Evolutionary conservation across 371 early-diverging fungal species (phyloP), one percentile per base, ranked within the genome.

Genomic region (Mortierella sp.): DNA sequence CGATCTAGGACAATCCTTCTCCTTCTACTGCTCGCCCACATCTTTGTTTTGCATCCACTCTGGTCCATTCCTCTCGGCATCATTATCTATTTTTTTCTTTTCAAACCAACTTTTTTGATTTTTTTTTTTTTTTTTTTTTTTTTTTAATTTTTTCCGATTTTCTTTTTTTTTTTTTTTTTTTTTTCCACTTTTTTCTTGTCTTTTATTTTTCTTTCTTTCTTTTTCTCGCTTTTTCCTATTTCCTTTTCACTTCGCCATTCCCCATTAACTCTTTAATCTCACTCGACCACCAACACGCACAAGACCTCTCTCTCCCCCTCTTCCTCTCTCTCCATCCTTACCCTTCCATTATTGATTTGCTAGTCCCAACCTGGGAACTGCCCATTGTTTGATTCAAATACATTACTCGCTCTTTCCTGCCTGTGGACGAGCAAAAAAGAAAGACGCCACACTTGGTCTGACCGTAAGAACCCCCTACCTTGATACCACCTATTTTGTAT

Each of bases 351-450:
- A 19, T 12, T 53, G 18, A 19, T 18, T 18, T 51, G 16, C 19
- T 51, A 23, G 19, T 19, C 21, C 51, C 51, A 6, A 7, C 51
- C 51, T 69, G 62, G 25, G 62, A 57, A n/a, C 62, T 11, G 11
- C 19, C 7, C 51, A 11, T 6, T 51, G 7, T 12, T 23, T 23
- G 25, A 19, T 19, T 23, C 53, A 21, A 12, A 2, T 53, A 12
- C 53, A 12, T 23, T 11, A 26, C 21, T 21, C 53, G 25, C 25
- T 37, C 37, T 37, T 37, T 9, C 37, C 37, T 5, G 37, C 37
- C 9, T 3, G 9, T 3, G 37, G 5, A 37, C 3, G 9, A 37
- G 37, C 9, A 14, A n/a, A 16, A 50, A 14, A 50, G 14, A 50
- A 50, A 50, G 14, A 50, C 16, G n/a, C 16, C 44, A 30, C 21